These are phyloP conservation scores for Talaromyces wortmannii DNA, from an alignment of 495 filamentous ascomycete genomes.

Conservation along the genomic window DNA sequence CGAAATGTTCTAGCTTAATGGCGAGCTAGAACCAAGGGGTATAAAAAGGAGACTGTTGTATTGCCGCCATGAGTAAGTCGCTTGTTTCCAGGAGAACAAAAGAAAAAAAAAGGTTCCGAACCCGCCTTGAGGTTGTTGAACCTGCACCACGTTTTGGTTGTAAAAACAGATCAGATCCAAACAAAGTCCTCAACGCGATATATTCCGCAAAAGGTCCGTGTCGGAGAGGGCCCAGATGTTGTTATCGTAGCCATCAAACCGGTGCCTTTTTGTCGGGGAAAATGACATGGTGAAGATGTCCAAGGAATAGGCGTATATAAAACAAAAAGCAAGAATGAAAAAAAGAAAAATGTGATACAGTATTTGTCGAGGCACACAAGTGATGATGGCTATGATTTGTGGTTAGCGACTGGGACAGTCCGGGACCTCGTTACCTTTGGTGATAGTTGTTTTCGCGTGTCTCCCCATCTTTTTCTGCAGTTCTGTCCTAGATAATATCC, in stretches of 20 bases:
- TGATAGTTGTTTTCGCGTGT: not conserved
- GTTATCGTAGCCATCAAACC: constrained; percentile 34
- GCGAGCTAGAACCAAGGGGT: not conserved
- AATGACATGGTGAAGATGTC: no score
- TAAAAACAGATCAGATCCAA: constrained; percentile 61
- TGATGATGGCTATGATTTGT: not conserved
- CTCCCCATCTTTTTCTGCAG: not conserved
- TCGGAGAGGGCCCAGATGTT: constrained; percentile 40
- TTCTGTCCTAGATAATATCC: constrained; percentile 67
- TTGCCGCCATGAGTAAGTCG: not conserved
- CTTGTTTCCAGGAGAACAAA: not conserved
- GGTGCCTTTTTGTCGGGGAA: constrained; percentile 13
- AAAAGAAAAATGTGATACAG: not conserved
- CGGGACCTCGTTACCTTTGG: constrained; percentile 1
- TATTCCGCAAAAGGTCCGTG: constrained; percentile 16
- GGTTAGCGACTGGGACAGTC: not conserved
- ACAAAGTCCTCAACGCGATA: constrained; percentile 34
- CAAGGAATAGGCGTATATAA: not conserved
- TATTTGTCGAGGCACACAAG: not conserved
- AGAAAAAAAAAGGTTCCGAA: constrained; percentile 11
- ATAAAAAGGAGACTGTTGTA: not conserved
- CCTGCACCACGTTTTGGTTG: constrained; percentile 67
- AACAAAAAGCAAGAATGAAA: not conserved
- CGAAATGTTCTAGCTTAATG: no score
- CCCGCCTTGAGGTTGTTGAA: constrained; percentile 75